These are phyloP conservation scores for Arthrinium phaeospermum DNA, from an alignment of 2,329 filamentous ascomycete species.

Conservation along the genomic window DNA sequence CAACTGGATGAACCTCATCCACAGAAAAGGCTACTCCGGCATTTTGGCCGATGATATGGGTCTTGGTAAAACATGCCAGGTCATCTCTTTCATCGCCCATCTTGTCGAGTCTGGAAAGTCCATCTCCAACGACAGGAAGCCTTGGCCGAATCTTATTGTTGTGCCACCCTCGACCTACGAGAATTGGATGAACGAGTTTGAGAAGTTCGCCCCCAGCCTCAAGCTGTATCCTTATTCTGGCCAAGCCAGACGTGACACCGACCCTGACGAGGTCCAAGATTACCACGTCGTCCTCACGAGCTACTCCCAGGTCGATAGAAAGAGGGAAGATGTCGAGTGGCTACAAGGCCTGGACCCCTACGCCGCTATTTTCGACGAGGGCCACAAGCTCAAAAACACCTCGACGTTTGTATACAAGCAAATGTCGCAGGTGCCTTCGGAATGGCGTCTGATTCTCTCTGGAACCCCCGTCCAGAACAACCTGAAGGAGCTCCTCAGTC, in stretches of 20 bases:
- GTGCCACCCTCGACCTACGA: conserved; percentile 93
- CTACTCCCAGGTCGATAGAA: conserved; percentile 62
- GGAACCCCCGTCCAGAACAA: conserved; percentile 97
- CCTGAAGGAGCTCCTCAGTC: conserved; percentile 85
- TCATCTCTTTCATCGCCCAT: conserved; percentile 89
- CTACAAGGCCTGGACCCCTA: conserved; percentile 56
- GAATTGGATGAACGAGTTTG: conserved; percentile 93
- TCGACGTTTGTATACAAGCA: conserved; percentile 82
- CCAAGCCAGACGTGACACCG: conserved; percentile 67
- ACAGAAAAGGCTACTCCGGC: conserved; percentile 78
- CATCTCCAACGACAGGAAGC: conserved; percentile 40
- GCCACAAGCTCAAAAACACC: conserved; percentile 90
- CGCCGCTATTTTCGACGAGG: conserved; percentile 85
- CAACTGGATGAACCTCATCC: conserved; percentile 91
- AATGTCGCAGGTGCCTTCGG: conserved; percentile 75
- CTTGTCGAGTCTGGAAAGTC: conserved; percentile 65
- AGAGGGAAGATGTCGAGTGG: conserved; percentile 55
- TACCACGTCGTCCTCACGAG: conserved; percentile 68
- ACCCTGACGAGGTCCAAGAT: conserved; percentile 68
- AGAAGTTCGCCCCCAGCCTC: conserved; percentile 80
- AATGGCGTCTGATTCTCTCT: conserved; percentile 86
- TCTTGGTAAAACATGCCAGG: conserved; percentile 93
- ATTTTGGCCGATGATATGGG: conserved; percentile 99
- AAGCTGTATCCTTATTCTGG: conserved; percentile 70
- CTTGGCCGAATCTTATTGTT: conserved; percentile 81